These are phyloP conservation scores for Geotrichum siamense DNA, from an alignment of 1,139 yeast genomes.

Conservation along the genomic window DNA sequence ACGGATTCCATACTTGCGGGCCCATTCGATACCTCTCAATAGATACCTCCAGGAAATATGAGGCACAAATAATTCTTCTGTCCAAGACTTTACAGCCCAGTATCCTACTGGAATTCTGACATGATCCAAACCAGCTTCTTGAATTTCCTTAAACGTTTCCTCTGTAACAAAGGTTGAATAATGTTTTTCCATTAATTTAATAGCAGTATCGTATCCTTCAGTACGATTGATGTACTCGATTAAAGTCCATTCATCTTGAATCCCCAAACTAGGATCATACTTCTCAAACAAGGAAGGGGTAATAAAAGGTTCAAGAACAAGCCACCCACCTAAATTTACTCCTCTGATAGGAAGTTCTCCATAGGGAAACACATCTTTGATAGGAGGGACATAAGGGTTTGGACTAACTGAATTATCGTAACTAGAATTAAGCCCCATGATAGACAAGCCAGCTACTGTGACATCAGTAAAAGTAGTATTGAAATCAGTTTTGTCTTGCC, in stretches of 20 bases:
- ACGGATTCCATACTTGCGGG: conserved; percentile 51
- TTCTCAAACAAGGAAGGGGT: conserved; percentile 71
- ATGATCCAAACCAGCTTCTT: conserved; percentile 64
- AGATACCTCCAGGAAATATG: conserved; percentile 72
- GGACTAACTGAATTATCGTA: conserved; percentile 30
- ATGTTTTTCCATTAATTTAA: conserved; percentile 46
- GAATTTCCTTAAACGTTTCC: conserved; percentile 53
- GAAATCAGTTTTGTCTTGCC: conserved; percentile 33
- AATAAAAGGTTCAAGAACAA: conserved; percentile 73
- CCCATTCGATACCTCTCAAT: conserved; percentile 74
- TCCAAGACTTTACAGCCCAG: conserved; percentile 74
- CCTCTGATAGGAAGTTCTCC: conserved; percentile 52
- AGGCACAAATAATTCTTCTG: conserved; percentile 70
- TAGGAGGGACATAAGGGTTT: conserved; percentile 29
- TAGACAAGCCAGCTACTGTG: conserved; percentile 33
- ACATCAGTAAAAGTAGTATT: conserved; percentile 33
- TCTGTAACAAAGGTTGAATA: conserved; percentile 73
- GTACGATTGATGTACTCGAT: conserved; percentile 40
- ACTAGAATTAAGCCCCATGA: conserved; percentile 34
- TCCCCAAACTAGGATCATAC: conserved; percentile 23
- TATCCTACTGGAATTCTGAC: conserved; percentile 92
- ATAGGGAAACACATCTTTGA: conserved; percentile 40
- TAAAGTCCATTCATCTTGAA: conserved; percentile 35
- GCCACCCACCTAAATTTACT: conserved; percentile 89
- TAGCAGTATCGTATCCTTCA: conserved; percentile 42